These are phyloP conservation scores for Dittrichia graveolens DNA, from an alignment of 129 eudicot species.

Conservation along the genomic window DNA sequence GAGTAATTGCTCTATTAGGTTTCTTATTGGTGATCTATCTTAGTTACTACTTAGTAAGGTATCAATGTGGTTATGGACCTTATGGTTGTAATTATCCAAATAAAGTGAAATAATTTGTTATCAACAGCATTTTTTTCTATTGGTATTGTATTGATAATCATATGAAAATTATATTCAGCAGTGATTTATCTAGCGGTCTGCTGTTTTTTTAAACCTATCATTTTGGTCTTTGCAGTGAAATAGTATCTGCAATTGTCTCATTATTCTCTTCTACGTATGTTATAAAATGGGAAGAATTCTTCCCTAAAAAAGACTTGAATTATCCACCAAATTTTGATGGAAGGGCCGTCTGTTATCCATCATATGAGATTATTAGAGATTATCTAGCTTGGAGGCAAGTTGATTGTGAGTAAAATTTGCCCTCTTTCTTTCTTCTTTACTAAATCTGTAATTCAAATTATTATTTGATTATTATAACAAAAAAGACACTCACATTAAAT, in stretches of 20 bases:
- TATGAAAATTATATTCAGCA: background rate
- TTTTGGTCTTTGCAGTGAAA: constrained; percentile 51
- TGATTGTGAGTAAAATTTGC: constrained; percentile 63
- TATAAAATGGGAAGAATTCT: constrained; percentile 68
- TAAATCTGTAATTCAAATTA: background rate
- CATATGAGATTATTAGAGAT: constrained; percentile 69
- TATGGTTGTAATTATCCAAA: background rate
- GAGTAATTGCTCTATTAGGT: background rate
- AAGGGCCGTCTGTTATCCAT: constrained; percentile 92
- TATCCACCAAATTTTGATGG: constrained; percentile 83
- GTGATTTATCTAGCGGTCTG: background rate
- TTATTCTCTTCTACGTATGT: constrained; percentile 71
- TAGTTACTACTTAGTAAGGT: background rate
- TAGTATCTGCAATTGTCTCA: constrained; percentile 78
- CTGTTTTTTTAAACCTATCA: background rate
- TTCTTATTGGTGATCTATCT: background rate
- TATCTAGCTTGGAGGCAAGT: constrained; percentile 99
- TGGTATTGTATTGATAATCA: background rate
- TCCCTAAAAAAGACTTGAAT: constrained; percentile 65
- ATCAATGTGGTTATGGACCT: no score
- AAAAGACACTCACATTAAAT: background rate
- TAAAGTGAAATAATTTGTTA: background rate
- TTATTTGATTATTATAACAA: background rate
- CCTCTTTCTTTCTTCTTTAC: background rate
- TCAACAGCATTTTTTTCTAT: background rate